phyloP scores from a whole-genome alignment of 306 rosid genomes.

The Lablab purpureus region DNA sequence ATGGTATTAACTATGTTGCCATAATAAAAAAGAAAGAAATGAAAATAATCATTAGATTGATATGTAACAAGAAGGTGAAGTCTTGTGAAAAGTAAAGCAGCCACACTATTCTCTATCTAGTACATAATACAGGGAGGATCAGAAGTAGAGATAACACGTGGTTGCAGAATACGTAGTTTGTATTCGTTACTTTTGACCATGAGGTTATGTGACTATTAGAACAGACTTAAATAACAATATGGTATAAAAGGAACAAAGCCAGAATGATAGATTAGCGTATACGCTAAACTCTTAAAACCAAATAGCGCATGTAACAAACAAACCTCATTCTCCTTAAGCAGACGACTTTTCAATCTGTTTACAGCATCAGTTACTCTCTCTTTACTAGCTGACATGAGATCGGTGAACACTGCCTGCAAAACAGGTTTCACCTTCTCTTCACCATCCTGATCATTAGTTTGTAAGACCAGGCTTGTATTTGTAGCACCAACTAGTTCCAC shows the following conservation, averaged over 20 bases:
- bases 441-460: slow-evolving; percentile 56
- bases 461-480: slow-evolving; percentile 61
- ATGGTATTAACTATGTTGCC: not conserved
- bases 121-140: slow-evolving; percentile 10
- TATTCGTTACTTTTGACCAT: not conserved
- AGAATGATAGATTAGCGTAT: not conserved
- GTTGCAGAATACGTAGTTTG: not conserved
- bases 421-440: slow-evolving; percentile 66
- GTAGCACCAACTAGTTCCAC: slow-evolving; percentile 68
- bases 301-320: slow-evolving; percentile 32
- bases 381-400: slow-evolving; percentile 81
- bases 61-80: not conserved
- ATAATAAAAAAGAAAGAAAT: not conserved
- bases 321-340: slow-evolving; percentile 76
- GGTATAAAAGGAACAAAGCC: not conserved
- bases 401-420: slow-evolving; percentile 70
- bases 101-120: slow-evolving; percentile 7
- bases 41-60: not conserved
- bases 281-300: slow-evolving; percentile 12
- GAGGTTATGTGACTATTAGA: not conserved
- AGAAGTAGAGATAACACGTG: slow-evolving; percentile 8
- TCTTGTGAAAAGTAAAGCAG: not conserved
- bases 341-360: slow-evolving; percentile 66
- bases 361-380: slow-evolving; percentile 60
- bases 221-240: slow-evolving; percentile 27